phyloP scores from a whole-genome alignment of 2,329 filamentous ascomycete species.

The Penicillium verrucosum region DNA sequence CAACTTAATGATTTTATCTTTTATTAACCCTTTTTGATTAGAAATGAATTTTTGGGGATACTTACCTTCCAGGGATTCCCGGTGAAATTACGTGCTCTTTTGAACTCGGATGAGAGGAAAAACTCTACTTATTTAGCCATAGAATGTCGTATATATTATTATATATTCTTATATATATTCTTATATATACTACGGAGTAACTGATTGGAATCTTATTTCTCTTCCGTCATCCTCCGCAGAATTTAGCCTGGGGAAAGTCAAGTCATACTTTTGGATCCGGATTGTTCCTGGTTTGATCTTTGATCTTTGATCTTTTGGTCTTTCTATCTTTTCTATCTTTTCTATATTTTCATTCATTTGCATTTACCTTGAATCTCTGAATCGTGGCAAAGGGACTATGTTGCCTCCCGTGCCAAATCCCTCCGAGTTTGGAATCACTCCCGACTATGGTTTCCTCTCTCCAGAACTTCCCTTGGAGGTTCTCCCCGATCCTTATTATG shows the following conservation, averaged over 20 bases:
- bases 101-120: background rate
- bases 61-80: constrained; percentile 2
- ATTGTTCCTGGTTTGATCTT: background rate
- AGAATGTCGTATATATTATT: no score
- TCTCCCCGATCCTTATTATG: constrained; percentile 87
- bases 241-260: background rate
- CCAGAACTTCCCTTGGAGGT: constrained; percentile 72
- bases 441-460: constrained; percentile 79
- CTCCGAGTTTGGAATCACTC: constrained; percentile 67
- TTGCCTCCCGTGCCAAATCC: constrained; percentile 50
- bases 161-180: no score
- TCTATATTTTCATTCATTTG: no score
- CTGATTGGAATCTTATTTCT: background rate
- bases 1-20: no score
- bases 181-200: no score
- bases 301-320: background rate
- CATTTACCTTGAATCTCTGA: no score
- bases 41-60: background rate
- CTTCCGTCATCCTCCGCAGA: background rate
- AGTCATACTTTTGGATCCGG: background rate
- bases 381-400: constrained; percentile 29
- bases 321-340: background rate
- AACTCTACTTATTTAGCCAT: background rate
- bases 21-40: background rate
- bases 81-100: constrained; percentile 7